Evolutionary conservation across 2,329 filamentous ascomycete species (phyloP).

Genomic region (Helicocarpus griseus): DNA sequence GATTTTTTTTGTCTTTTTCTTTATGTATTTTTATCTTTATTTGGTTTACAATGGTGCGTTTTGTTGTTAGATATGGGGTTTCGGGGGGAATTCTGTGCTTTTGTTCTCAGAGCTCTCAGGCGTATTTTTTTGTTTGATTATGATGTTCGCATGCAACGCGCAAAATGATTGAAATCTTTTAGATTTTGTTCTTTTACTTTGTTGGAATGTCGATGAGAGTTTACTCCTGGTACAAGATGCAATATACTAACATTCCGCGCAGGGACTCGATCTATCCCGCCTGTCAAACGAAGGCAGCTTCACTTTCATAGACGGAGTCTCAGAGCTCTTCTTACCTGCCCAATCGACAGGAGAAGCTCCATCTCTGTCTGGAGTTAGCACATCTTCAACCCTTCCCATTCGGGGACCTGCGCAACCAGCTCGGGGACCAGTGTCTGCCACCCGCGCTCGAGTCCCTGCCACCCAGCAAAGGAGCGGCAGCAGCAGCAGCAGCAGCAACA

Average conservation of each 20-base stretch:
- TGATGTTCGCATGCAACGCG: no score
- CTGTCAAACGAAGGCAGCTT: conserved; percentile 51
- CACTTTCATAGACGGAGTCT: conserved; percentile 66
- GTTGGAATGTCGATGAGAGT: not conserved
- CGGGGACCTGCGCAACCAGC: not conserved
- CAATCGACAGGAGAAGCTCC: conserved; percentile 9
- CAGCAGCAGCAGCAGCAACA: conserved; percentile 15
- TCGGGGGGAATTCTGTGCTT: no score
- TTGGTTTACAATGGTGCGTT: not conserved
- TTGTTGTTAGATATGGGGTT: no score
- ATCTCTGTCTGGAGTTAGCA: conserved; percentile 4
- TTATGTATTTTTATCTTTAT: not conserved
- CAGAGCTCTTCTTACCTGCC: conserved; percentile 40
- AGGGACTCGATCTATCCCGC: conserved; percentile 63
- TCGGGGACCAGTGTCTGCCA: not conserved
- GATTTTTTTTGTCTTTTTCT: not conserved
- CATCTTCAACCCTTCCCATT: conserved; percentile 7
- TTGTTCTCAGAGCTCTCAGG: no score
- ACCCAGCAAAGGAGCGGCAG: conserved; percentile 10
- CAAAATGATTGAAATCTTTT: no score
- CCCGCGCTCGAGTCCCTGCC: conserved; percentile 3
- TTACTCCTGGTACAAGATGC: not conserved
- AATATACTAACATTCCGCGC: not conserved
- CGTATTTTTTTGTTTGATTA: not conserved
- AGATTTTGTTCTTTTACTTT: not conserved